Evolutionary conservation across 345 rosid species (phyloP).

Genomic region (Anacardium occidentale): DNA sequence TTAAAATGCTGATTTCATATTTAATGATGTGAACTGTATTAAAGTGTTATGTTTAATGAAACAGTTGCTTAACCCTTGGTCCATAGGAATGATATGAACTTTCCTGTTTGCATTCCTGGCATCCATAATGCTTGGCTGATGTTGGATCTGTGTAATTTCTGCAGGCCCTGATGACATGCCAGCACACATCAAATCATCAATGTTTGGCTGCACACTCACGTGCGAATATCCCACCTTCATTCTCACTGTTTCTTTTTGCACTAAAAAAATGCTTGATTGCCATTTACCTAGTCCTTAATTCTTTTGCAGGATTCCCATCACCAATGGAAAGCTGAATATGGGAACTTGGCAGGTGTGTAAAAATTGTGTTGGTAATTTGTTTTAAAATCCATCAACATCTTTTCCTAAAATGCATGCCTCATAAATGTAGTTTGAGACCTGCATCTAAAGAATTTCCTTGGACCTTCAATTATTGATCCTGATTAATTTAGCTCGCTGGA

Average conservation of each 20-base stretch:
- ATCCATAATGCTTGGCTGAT: not conserved
- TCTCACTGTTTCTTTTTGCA: not conserved
- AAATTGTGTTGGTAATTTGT: not conserved
- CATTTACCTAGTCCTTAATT: slow-evolving; percentile 10
- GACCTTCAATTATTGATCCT: not conserved
- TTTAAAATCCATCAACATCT: not conserved
- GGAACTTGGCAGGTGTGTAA: slow-evolving; percentile 93
- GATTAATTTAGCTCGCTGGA: not conserved
- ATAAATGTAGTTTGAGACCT: not conserved
- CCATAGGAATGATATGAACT: not conserved
- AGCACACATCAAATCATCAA: slow-evolving; percentile 90
- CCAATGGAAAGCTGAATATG: slow-evolving; percentile 81
- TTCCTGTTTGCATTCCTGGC: not conserved
- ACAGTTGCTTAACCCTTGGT: not conserved
- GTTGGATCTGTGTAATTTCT: slow-evolving; percentile 19
- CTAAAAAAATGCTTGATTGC: slow-evolving; percentile 8
- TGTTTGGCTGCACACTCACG: slow-evolving; percentile 90
- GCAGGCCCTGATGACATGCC: slow-evolving; percentile 99
- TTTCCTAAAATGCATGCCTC: not conserved
- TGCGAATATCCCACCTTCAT: slow-evolving; percentile 33
- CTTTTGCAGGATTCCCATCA: slow-evolving; percentile 71
- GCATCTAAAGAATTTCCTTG: not conserved
- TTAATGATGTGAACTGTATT: not conserved
- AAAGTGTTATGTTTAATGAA: not conserved
- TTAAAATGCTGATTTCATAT: not conserved